Base-by-base conservation (phyloP, 176 grass and related monocot genomes). In the Saccharum spontaneum region DNA sequence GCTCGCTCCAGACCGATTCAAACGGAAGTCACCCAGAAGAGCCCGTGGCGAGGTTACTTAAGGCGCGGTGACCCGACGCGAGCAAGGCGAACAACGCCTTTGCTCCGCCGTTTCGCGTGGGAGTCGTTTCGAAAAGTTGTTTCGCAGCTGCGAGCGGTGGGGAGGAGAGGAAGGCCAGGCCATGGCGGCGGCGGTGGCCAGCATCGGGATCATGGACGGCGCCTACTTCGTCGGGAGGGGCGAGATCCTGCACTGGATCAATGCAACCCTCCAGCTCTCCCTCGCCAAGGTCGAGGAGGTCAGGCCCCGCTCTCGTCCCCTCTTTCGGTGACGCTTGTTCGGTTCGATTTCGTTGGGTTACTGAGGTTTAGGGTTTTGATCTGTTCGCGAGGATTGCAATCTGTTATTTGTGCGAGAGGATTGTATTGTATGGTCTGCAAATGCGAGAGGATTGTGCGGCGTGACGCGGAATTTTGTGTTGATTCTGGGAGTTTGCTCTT, bases 261-360 rank as follows among this genome's bases (percentile, higher is more conserved):
- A 97, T 59, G 90, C 92, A 20, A 94, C 92, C 18, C 94, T 97
- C 3, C 94, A 97, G 78, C 90, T 97, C 78, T 74, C 79, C 33
- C 89, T 97, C 69, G 81, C 75, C 68, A 97, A 97, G 87, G 92
- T 97, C 57, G 94, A 97, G 90, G 92, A 97, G 94, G 94, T 97
- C 81, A 31, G 76, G 2, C 66, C 13, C 67, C 48, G 43, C 48
- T 6, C 38, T 43, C 20, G 4, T 52, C 13, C 83, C 83, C 79
- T 24, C 7, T 2, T 30, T 70, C 17, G 0, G 30, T 34, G n/a
- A 16, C 5, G 37, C 46, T 7, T n/a, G 49, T 52, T 64, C 20
- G 38, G 10, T 62, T 37, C 73, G 72, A 46, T 82, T 68, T 34
- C 2, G 26, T 3, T 0, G 37, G 41, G 55, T 9, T 59, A 4